phyloP scores from a whole-genome alignment of 139 green algal genomes.

The Astrephomene gubernaculifera region DNA sequence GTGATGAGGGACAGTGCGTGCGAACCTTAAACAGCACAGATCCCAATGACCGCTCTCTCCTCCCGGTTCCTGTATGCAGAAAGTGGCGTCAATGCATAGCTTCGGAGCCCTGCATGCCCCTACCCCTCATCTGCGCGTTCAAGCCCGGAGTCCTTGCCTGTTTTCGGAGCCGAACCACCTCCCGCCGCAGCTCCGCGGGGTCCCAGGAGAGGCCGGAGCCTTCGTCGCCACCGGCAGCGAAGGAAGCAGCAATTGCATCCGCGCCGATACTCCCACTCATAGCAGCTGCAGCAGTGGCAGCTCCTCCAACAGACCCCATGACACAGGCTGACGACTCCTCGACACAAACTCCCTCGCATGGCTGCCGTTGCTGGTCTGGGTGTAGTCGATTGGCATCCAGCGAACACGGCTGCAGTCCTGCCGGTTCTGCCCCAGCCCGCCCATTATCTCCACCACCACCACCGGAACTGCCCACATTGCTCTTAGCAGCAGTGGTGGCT shows the following conservation, averaged over 20 bases:
- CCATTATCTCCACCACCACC: background rate
- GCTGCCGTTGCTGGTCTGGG: background rate
- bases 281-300: background rate
- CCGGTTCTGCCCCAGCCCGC: background rate
- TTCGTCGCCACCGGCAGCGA: background rate
- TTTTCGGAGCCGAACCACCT: slow-evolving; percentile 2
- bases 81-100: background rate
- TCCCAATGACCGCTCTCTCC: background rate
- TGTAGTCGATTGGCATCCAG: background rate
- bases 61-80: background rate
- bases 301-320: background rate
- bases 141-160: background rate
- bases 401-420: background rate
- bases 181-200: background rate
- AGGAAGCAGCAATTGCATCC: background rate
- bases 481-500: background rate
- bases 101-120: background rate
- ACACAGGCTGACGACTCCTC: too few species aligned
- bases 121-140: background rate
- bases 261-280: background rate
- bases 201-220: background rate
- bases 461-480: background rate
- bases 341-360: background rate
- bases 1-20: background rate
- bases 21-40: background rate